These are phyloP conservation scores for Fremontodendron californicum DNA, from an alignment of 345 rosid species.

Conservation along the genomic window DNA sequence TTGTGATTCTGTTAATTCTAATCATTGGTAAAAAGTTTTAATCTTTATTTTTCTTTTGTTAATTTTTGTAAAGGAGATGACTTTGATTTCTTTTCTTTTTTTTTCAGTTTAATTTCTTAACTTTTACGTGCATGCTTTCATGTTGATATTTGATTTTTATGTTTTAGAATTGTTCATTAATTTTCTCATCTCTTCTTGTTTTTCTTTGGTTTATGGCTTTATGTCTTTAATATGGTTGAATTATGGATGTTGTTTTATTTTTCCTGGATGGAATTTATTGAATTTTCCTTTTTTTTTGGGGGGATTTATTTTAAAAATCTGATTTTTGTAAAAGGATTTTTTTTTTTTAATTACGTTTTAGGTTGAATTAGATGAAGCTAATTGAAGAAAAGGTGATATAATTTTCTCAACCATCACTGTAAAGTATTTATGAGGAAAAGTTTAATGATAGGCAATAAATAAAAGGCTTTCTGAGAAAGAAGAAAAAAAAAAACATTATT, in stretches of 20 bases:
- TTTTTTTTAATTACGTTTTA: not conserved
- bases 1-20: constrained; percentile 78
- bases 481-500: not conserved
- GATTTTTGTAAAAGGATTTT: not conserved
- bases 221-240: not conserved
- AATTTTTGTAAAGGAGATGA: not conserved
- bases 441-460: not conserved
- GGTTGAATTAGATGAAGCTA: not conserved
- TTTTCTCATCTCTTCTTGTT: not conserved
- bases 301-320: not conserved
- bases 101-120: not conserved
- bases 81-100: not conserved
- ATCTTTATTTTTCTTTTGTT: not conserved
- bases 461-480: not conserved
- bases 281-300: not conserved
- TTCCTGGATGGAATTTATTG: not conserved
- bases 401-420: not conserved
- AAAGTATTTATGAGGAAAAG: not conserved
- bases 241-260: not conserved
- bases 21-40: constrained; percentile 51
- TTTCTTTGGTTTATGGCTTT: not conserved
- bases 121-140: not conserved
- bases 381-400: constrained; percentile 6
- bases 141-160: not conserved
- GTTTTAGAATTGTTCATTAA: not conserved